Conservation (phyloP, 805 yeast genomes). For the Metschnikowia reukaufii region DNA sequence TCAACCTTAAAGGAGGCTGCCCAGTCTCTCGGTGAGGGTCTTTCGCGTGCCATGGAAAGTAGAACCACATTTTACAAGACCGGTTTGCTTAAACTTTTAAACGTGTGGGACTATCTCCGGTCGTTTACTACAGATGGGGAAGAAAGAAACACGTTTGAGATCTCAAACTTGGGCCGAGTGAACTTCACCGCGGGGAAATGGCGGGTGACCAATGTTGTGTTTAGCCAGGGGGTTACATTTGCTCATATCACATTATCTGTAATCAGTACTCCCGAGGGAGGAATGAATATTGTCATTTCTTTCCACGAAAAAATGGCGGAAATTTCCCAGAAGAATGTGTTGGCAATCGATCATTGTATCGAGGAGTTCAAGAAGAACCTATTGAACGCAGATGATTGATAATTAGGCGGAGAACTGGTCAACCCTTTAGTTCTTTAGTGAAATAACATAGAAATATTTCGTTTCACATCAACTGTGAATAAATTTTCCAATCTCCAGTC, state of each 20-base stretch:
- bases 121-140: neutral
- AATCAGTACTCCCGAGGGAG: slow-evolving; percentile 15
- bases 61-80: slow-evolving; percentile 8
- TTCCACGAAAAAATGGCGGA: slow-evolving; percentile 11
- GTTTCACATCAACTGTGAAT: no score
- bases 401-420: no score
- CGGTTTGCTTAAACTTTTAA: slow-evolving; percentile 12
- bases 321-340: neutral
- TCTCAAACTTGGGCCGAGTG: slow-evolving; percentile 16
- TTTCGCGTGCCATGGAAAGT: slow-evolving; percentile 2
- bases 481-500: no score
- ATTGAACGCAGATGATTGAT: neutral
- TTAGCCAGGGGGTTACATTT: slow-evolving; percentile 16
- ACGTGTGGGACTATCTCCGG: slow-evolving; percentile 11
- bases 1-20: slow-evolving; percentile 1
- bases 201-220: slow-evolving; percentile 10
- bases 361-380: slow-evolving; percentile 1
- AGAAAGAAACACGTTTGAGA: slow-evolving; percentile 14
- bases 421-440: no score
- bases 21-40: neutral
- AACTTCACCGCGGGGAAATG: slow-evolving; percentile 5
- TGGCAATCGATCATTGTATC: slow-evolving; percentile 6
- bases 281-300: slow-evolving; percentile 14
- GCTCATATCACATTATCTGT: slow-evolving; percentile 15
- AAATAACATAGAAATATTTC: no score